Conservation (phyloP, 495 filamentous ascomycete genomes). For the Penicillium cataractarum region DNA sequence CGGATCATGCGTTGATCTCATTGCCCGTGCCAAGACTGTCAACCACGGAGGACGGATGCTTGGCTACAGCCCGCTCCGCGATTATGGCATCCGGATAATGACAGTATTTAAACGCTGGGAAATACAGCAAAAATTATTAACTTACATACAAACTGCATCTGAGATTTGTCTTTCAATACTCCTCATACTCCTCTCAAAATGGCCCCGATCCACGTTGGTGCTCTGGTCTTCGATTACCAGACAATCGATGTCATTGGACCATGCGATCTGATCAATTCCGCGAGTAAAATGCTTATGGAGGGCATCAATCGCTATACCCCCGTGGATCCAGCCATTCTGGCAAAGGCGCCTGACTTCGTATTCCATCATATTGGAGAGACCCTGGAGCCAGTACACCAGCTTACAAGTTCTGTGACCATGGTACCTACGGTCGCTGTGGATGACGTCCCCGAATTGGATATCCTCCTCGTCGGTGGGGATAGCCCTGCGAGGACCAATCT, state of each 20-base stretch:
- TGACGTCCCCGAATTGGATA: neutral
- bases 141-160: neutral
- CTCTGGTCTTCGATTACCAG: neutral
- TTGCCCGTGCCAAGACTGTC: neutral
- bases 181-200: neutral
- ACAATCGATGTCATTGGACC: neutral
- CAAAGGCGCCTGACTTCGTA: neutral
- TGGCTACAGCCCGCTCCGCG: neutral
- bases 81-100: neutral
- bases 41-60: neutral
- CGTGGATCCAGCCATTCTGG: neutral
- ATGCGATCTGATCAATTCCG: neutral
- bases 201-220: neutral
- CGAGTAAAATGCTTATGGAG: neutral
- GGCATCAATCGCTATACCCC: neutral
- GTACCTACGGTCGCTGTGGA: neutral
- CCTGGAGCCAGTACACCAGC: neutral
- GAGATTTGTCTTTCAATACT: neutral
- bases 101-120: neutral
- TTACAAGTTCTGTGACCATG: neutral
- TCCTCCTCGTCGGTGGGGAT: neutral
- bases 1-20: neutral
- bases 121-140: neutral
- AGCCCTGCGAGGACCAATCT: neutral
- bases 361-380: conserved; percentile 4